Evolutionary conservation across 2,329 filamentous ascomycete species (phyloP).

Genomic region (Sarocladium strictum): DNA sequence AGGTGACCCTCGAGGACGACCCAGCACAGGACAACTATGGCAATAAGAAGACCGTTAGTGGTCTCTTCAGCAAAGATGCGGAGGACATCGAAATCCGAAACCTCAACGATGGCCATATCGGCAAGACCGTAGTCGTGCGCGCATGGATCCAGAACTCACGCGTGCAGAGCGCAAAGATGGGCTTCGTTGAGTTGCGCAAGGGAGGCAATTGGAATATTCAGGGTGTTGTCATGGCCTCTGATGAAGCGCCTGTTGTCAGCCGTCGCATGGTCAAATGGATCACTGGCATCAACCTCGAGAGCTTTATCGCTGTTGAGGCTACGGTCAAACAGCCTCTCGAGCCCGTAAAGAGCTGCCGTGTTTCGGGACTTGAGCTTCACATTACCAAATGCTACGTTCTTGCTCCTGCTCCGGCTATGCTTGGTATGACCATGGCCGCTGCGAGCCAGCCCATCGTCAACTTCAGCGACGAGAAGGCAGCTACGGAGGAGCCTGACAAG

Average conservation of each 20-base stretch:
- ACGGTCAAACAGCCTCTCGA: constrained; percentile 75
- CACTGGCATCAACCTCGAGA: constrained; percentile 68
- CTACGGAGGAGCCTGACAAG: constrained; percentile 37
- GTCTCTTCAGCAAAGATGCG: constrained; percentile 47
- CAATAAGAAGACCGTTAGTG: constrained; percentile 44
- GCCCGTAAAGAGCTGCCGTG: constrained; percentile 79
- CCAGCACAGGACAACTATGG: constrained; percentile 76
- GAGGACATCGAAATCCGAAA: constrained; percentile 54
- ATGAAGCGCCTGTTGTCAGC: constrained; percentile 61
- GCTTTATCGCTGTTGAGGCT: constrained; percentile 76
- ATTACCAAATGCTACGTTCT: constrained; percentile 79
- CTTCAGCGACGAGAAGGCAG: constrained; percentile 51
- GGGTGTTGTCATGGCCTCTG: constrained; percentile 64
- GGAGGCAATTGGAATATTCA: constrained; percentile 69
- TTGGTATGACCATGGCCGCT: constrained; percentile 52
- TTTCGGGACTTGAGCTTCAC: constrained; percentile 79
- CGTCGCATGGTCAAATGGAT: constrained; percentile 96
- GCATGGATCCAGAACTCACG: constrained; percentile 83
- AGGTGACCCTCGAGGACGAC: constrained; percentile 66
- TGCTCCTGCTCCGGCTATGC: constrained; percentile 51
- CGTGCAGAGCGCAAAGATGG: constrained; percentile 77
- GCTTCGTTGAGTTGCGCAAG: constrained; percentile 75
- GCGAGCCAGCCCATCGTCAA: constrained; percentile 50
- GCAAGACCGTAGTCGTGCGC: constrained; percentile 68
- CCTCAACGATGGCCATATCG: constrained; percentile 59